These are phyloP conservation scores for Sisymbrium altissimum DNA, from an alignment of 345 rosid genomes.

Conservation along the genomic window DNA sequence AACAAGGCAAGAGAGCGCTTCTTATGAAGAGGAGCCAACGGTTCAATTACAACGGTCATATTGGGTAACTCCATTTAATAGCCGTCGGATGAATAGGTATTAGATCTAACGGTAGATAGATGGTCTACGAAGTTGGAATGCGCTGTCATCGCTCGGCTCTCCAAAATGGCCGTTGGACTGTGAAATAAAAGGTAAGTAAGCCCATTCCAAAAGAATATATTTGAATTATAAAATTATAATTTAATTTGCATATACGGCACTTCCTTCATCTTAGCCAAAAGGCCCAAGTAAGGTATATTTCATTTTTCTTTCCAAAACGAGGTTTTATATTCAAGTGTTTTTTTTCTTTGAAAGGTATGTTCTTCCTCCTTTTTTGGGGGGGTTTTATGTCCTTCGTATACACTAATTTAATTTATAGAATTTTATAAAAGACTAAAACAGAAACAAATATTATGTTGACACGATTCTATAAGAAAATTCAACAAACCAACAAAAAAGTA, in stretches of 20 bases:
- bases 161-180: conserved; percentile 23
- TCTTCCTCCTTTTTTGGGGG: no score
- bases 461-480: neutral
- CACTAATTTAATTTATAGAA: no score
- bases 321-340: neutral
- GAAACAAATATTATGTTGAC: neutral
- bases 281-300: neutral
- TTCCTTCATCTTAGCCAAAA: neutral
- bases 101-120: conserved; percentile 17
- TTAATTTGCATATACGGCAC: neutral
- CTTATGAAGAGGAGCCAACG: conserved; percentile 36
- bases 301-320: neutral
- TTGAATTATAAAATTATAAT: neutral
- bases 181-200: neutral
- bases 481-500: no score
- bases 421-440: no score
- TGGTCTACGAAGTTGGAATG: conserved; percentile 1
- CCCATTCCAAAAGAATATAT: neutral
- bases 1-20: conserved; percentile 5
- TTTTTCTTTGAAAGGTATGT: no score
- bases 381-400: no score
- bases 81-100: conserved; percentile 24
- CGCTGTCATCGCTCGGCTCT: neutral
- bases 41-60: conserved; percentile 38
- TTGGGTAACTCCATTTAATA: neutral